A percentile compares a stretch with the other conserved stretches of the same genome.
Conservation (phyloP, 2,329 filamentous ascomycete species). For the Lomentospora prolificans region DNA sequence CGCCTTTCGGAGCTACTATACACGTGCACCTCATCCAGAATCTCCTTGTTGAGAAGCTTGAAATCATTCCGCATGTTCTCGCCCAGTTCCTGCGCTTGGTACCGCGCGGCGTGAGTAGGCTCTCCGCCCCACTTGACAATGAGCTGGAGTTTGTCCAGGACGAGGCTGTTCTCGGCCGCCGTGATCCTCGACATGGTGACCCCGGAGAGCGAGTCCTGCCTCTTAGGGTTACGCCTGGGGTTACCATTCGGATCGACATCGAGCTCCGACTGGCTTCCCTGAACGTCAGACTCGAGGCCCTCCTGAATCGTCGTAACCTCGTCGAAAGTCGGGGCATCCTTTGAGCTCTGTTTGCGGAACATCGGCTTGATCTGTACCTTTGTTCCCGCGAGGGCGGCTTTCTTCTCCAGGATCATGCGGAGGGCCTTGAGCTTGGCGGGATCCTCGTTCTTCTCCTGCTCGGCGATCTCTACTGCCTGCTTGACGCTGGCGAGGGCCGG, state of each 20-base stretch:
- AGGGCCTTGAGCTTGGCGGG: conserved; percentile 74
- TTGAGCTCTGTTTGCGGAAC: conserved; percentile 80
- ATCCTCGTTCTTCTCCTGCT: conserved; percentile 74
- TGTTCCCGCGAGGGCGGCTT: conserved; percentile 87
- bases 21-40: conserved; percentile 84
- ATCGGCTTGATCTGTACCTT: conserved; percentile 99
- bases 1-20: conserved; percentile 93
- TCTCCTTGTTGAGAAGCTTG: conserved; percentile 82
- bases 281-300: conserved; percentile 16
- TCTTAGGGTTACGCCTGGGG: conserved; percentile 40
- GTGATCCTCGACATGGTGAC: conserved; percentile 91
- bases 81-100: conserved; percentile 90
- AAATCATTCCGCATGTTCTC: conserved; percentile 95
- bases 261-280: conserved; percentile 15
- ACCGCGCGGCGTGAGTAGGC: conserved; percentile 91
- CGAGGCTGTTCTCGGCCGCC: conserved; percentile 82
- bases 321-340: conserved; percentile 35
- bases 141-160: conserved; percentile 90
- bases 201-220: conserved; percentile 79
- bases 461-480: conserved; percentile 73
- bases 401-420: conserved; percentile 80
- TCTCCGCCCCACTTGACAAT: conserved; percentile 99
- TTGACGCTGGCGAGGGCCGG: conserved; percentile 82
- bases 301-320: conserved; percentile 15
- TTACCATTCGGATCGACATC: not conserved